Evolutionary conservation across 2,329 filamentous ascomycete species (phyloP).

Genomic region (Colletotrichum orchidophilum): DNA sequence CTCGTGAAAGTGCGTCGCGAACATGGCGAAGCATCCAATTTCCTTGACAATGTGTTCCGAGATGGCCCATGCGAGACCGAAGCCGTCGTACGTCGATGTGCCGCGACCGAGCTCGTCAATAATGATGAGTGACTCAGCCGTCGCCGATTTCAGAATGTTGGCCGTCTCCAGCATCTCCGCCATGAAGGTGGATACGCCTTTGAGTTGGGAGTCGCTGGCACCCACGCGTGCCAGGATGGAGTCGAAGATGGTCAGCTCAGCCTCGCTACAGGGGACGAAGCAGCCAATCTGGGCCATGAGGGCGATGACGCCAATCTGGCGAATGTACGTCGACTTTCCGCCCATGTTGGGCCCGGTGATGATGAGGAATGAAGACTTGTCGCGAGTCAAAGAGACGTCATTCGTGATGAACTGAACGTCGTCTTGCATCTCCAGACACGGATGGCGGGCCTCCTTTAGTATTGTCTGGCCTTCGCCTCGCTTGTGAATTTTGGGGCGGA

Average conservation of each 20-base stretch:
- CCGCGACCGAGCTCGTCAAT: conserved; percentile 97
- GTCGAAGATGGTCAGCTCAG: conserved; percentile 95
- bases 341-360: conserved; percentile 99
- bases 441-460: conserved; percentile 92
- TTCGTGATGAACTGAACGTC: conserved; percentile 99
- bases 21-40: conserved; percentile 93
- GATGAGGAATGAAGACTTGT: conserved; percentile 88
- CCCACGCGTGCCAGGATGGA: conserved; percentile 96
- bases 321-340: conserved; percentile 97
- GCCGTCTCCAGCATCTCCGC: conserved; percentile 99
- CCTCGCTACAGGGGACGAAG: conserved; percentile 91
- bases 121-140: conserved; percentile 94
- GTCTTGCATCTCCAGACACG: conserved; percentile 98
- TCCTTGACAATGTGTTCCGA: conserved; percentile 97
- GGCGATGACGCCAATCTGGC: conserved; percentile 95
- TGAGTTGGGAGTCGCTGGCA: conserved; percentile 94
- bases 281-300: conserved; percentile 97
- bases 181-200: conserved; percentile 99
- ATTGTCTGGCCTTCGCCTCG: conserved; percentile 89
- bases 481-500: conserved; percentile 88
- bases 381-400: conserved; percentile 83
- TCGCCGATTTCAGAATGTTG: conserved; percentile 97
- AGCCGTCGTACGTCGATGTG: conserved; percentile 97
- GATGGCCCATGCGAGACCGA: conserved; percentile 98
- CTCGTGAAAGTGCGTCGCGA: conserved; percentile 98